Evolutionary conservation across 345 rosid genomes (phyloP).

Genomic region (Reutealis trisperma): DNA sequence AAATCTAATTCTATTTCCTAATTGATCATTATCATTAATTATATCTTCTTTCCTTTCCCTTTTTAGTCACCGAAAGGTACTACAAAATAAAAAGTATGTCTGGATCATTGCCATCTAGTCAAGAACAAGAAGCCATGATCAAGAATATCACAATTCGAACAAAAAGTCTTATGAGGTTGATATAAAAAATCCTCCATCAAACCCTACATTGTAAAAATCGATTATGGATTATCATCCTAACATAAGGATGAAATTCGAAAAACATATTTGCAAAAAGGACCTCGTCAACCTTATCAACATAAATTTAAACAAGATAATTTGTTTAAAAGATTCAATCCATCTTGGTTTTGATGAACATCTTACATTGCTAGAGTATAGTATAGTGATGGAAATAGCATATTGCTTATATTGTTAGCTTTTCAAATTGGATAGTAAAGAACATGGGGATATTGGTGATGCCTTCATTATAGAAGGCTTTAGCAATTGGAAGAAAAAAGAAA

Average conservation of each 20-base stretch:
- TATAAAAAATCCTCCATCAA: background rate
- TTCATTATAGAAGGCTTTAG: slow-evolving; percentile 1
- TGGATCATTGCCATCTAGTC: too few species aligned
- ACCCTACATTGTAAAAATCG: background rate
- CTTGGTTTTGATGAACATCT: background rate
- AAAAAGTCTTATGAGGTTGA: too few species aligned
- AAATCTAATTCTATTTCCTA: too few species aligned
- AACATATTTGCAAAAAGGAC: background rate
- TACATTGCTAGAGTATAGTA: background rate
- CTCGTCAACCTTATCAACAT: background rate
- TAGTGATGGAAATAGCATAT: background rate
- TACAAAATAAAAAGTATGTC: too few species aligned
- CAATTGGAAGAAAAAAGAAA: background rate
- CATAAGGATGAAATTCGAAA: background rate
- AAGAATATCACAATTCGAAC: too few species aligned
- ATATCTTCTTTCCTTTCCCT: too few species aligned
- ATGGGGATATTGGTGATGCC: background rate
- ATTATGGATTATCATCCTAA: background rate
- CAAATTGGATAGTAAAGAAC: background rate
- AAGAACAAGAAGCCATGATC: too few species aligned
- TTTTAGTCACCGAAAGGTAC: too few species aligned
- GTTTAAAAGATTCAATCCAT: background rate
- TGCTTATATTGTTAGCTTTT: background rate
- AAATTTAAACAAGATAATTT: background rate
- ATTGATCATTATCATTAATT: too few species aligned